Base-by-base conservation (phyloP, 768 basidiomycete genomes). In the Naematelia aurantialba region DNA sequence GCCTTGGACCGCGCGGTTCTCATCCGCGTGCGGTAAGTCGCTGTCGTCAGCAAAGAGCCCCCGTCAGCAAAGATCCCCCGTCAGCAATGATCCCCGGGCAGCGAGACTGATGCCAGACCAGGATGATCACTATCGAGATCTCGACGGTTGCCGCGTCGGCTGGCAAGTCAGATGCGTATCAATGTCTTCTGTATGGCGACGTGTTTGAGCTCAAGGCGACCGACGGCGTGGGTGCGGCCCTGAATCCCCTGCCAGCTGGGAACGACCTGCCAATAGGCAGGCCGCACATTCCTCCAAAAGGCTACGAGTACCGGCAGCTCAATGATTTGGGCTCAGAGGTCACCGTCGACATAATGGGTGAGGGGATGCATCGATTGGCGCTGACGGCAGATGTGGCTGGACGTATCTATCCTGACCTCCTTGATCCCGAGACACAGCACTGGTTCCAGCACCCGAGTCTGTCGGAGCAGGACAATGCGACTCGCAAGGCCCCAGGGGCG, bases 271-370 rank as follows among this genome's bases (percentile, higher is more conserved):
- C 21, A 24, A 19, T n/a, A 21, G 14, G 14, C 1, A 14, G 19
- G 24, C 13, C 48, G 11, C 50, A 65, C 31, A 49, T 49, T 25
- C 51, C 68, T 17, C 57, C 67, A 8, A 56, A 60, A 49, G 66
- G 68, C 10, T 69, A 39, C 26, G 53, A n/a, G 3, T 73, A 62
- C 48, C 42, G 61, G 4, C 71, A 67, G 42, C 27, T 75, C 29
- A 73, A 75, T 48, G 62, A 61, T 4, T 19, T 27, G 11, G 66
- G 58, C 0, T 56, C 55, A 1, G 72, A 75, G 44, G 74, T 71
- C 5, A 70, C 60, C 1, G 63, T 58, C 17, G 74, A 75, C 66
- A 56, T 73, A 21, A 63, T 66, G 22, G 73, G 71, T 72, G 45
- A 42, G 68, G 53, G 3, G 17, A n/a, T 34, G 14, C 10, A 19